These are phyloP conservation scores for Ophiocordyceps unilateralis DNA, from an alignment of 2,329 filamentous ascomycete species.

Conservation along the genomic window DNA sequence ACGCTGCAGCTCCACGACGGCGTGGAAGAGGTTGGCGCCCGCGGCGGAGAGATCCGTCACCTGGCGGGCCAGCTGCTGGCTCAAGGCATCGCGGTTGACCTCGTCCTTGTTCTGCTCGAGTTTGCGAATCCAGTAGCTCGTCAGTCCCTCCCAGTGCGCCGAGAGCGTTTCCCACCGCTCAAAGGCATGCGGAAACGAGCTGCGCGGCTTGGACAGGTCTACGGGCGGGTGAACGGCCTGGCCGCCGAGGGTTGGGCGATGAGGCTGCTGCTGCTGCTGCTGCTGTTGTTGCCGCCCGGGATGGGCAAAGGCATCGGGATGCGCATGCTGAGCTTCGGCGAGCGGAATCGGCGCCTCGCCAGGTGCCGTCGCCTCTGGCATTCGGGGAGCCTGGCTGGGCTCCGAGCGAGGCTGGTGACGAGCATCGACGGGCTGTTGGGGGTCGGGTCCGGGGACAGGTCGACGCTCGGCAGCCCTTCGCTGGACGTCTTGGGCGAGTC, in stretches of 20 bases:
- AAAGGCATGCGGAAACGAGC: conserved; percentile 87
- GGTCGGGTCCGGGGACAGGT: conserved; percentile 23
- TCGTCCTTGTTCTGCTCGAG: conserved; percentile 83
- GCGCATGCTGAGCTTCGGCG: conserved; percentile 2
- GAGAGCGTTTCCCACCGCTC: conserved; percentile 95
- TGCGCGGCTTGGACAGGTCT: conserved; percentile 28
- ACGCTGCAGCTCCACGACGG: conserved; percentile 87
- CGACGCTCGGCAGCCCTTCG: conserved; percentile 43
- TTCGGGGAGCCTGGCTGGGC: conserved; percentile 7
- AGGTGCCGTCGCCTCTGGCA: conserved; percentile 2
- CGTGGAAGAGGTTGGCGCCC: conserved; percentile 92
- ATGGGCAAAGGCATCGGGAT: conserved; percentile 1
- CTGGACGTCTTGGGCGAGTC: conserved; percentile 35
- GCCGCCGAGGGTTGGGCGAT: conserved; percentile 3
- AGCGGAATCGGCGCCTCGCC: conserved; percentile 3
- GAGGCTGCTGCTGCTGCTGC: conserved; percentile 3
- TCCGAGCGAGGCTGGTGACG: conserved; percentile 13
- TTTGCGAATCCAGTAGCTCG: conserved; percentile 90
- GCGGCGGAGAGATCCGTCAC: conserved; percentile 95
- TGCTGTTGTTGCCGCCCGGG: conserved; percentile 4
- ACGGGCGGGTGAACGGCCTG: conserved; percentile 6
- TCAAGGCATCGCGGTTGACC: conserved; percentile 64
- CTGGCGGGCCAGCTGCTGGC: conserved; percentile 77
- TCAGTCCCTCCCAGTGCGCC: conserved; percentile 94
- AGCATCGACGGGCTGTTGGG: conserved; percentile 15